Evolutionary conservation across 192 early-diverging fungal species (phyloP), one percentile per base, ranked within the genome.

Genomic region (Coemansia sp.): DNA sequence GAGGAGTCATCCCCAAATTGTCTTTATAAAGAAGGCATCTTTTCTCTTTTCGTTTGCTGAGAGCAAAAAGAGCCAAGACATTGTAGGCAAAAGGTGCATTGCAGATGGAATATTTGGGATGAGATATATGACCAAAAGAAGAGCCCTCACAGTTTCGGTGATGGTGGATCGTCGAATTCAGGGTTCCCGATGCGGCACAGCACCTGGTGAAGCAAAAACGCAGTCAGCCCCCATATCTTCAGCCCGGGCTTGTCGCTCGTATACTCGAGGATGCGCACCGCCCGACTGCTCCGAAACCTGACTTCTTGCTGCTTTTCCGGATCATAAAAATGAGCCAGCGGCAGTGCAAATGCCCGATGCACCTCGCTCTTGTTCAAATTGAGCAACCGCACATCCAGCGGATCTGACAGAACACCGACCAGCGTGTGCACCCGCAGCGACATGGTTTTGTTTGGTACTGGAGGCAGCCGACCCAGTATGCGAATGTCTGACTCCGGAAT

Each of bases 151-250:
- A 35, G 7, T 35, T 35, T 35, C 8, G 31, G 6, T 35, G 31
- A 35, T 7, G 31, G 31, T 35, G 58, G 43, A 12, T 22, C 17
- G 61, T 74, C 61, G 41, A 54, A 63, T 5, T 23, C 25, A 1
- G 64, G 25, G 26, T 31, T 22, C 26, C 35, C 21, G n/a, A 82
- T 60, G 8, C 66, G 64, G 12, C 63, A 26, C 65, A 82, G 53
- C 37, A 77, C 69, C 65, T 77, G 85, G 48, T 91, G 69, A 22
- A 95, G 61, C 31, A 95, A 85, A 74, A 88, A 92, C 4, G 87
- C 90, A 0, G 93, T 95, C 66, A 95, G 67, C 3, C 91, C 91
- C 91, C 89, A 92, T 38, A 92, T 87, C 12, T 80, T 76, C 59
- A 86, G 76, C 4, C 71, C 72, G 35, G 73, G 52, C 59, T 86